These are phyloP conservation scores for Tylopilus sp. DNA, from an alignment of 768 basidiomycete genomes.

Conservation along the genomic window DNA sequence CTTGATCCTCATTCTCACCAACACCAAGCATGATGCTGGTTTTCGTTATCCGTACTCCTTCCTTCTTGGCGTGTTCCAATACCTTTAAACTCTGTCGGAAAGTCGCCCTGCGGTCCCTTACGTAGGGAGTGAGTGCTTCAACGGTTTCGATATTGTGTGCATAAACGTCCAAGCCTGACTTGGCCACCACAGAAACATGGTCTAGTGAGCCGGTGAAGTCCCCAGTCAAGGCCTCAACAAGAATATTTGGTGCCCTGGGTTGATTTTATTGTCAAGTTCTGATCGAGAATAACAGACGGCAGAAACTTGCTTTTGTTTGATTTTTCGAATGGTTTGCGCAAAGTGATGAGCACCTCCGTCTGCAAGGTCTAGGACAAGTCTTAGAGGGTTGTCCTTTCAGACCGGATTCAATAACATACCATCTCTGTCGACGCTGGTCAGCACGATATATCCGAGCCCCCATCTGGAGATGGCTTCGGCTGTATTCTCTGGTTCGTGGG, in stretches of 20 bases:
- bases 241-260: constrained; percentile 84
- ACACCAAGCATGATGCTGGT: constrained; percentile 99
- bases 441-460: constrained; percentile 96
- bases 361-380: constrained; percentile 61
- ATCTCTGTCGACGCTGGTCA: constrained; percentile 96
- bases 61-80: constrained; percentile 76
- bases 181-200: constrained; percentile 78
- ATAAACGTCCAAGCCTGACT: constrained; percentile 94
- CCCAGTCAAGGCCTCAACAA: constrained; percentile 94
- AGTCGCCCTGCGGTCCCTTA: constrained; percentile 91
- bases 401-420: constrained; percentile 47
- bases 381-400: not conserved
- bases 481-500: constrained; percentile 96
- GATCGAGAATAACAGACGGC: constrained; percentile 29
- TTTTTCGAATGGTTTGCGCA: constrained; percentile 90
- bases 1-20: constrained; percentile 82
- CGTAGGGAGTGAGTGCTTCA: constrained; percentile 91
- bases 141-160: constrained; percentile 97
- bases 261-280: not conserved
- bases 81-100: constrained; percentile 84
- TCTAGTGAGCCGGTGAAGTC: constrained; percentile 84
- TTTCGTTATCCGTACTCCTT: constrained; percentile 88
- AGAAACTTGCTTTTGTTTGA: constrained; percentile 77
- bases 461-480: constrained; percentile 97
- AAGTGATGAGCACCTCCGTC: constrained; percentile 95